These are phyloP conservation scores for Aegilops bicornis DNA, from an alignment of 176 grass and related monocot species.

Conservation along the genomic window DNA sequence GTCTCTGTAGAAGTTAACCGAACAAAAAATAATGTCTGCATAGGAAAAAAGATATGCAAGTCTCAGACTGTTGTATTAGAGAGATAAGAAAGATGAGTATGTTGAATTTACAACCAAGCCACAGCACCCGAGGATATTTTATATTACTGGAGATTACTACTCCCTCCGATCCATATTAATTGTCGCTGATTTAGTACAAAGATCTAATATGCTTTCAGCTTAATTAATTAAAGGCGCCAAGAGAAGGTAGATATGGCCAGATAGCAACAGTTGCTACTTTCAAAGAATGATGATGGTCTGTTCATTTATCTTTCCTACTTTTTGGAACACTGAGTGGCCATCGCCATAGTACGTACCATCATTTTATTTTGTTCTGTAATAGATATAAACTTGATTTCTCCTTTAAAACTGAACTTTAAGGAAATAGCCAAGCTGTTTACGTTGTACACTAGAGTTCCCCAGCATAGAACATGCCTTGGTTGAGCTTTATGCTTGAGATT, in stretches of 20 bases:
- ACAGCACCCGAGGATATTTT: background rate
- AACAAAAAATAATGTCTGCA: constrained; percentile 63
- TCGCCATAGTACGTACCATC: background rate
- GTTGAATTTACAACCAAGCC: constrained; percentile 16
- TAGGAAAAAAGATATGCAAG: constrained; percentile 26
- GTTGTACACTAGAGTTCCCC: background rate
- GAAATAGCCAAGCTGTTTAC: background rate
- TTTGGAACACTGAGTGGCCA: background rate
- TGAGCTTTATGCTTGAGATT: constrained; percentile 7
- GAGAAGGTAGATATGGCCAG: background rate
- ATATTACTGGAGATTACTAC: background rate
- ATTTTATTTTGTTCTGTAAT: background rate
- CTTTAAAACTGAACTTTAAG: background rate
- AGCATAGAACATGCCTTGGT: constrained; percentile 7
- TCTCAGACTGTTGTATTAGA: background rate
- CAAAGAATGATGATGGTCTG: background rate
- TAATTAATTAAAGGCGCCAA: background rate
- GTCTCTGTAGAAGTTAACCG: constrained; percentile 53
- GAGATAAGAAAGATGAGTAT: constrained; percentile 3
- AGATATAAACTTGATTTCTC: background rate
- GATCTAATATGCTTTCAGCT: background rate
- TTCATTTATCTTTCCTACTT: background rate
- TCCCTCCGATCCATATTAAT: too few species aligned
- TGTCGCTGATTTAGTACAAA: background rate
- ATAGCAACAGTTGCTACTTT: background rate